A percentile compares a stretch with the other conserved stretches of the same genome.
These are phyloP conservation scores for Kodamaea fungicola DNA, from an alignment of 1,139 yeast genomes.

Conservation along the genomic window DNA sequence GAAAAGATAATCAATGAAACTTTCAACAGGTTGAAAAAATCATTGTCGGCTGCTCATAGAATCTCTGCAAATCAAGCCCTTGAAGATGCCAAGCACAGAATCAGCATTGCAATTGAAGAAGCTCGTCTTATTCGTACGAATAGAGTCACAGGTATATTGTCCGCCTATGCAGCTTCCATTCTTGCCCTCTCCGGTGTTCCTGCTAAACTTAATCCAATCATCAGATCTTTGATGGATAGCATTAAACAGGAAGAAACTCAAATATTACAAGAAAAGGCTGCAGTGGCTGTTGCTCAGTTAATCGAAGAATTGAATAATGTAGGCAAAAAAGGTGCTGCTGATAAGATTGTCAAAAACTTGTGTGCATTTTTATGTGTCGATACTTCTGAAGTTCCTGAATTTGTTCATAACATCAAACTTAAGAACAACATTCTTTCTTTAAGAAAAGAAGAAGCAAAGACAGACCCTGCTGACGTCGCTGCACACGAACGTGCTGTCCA, in stretches of 20 bases:
- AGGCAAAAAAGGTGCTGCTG: constrained; percentile 72
- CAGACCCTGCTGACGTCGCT: constrained; percentile 65
- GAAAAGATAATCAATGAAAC: constrained; percentile 64
- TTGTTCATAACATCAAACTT: constrained; percentile 59
- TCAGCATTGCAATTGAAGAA: constrained; percentile 63
- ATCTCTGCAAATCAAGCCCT: constrained; percentile 70
- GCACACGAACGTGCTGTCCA: constrained; percentile 62
- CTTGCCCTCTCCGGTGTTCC: constrained; percentile 68
- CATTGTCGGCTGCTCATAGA: constrained; percentile 68
- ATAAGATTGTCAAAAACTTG: constrained; percentile 82
- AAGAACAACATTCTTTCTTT: constrained; percentile 66
- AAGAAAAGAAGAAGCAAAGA: constrained; percentile 71
- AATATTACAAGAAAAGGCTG: constrained; percentile 68
- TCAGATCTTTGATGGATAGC: constrained; percentile 90
- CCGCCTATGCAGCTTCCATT: constrained; percentile 75
- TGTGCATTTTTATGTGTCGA: constrained; percentile 95
- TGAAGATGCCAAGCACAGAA: constrained; percentile 75
- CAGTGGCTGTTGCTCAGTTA: constrained; percentile 63
- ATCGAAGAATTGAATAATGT: constrained; percentile 53
- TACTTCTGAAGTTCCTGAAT: constrained; percentile 94
- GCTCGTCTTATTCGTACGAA: constrained; percentile 54
- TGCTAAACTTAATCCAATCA: constrained; percentile 80
- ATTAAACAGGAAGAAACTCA: constrained; percentile 71
- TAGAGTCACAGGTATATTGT: constrained; percentile 61
- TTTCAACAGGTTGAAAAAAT: constrained; percentile 60